phyloP scores from a whole-genome alignment of 495 filamentous ascomycete genomes.

The Daldinia bambusicola region DNA sequence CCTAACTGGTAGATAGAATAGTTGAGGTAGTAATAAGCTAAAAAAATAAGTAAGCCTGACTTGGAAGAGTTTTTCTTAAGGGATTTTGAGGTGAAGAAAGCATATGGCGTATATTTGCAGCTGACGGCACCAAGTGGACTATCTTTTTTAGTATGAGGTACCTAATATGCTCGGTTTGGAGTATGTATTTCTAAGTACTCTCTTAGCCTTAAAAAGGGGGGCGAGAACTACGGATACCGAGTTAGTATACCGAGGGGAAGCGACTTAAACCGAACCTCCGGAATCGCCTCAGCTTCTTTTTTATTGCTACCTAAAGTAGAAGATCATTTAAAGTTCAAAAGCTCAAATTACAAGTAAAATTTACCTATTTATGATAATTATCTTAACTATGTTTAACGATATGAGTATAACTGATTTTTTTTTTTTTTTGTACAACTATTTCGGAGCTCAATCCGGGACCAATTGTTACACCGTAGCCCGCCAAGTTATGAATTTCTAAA shows the following conservation, averaged over 20 bases:
- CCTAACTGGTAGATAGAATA: neutral
- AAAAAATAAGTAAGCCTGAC: constrained; percentile 16
- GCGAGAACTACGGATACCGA: constrained; percentile 8
- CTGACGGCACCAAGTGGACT: constrained; percentile 16
- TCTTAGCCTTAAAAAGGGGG: constrained; percentile 24
- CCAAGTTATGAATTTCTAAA: neutral
- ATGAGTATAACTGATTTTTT: no score
- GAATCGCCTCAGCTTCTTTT: constrained; percentile 3
- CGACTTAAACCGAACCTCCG: constrained; percentile 25
- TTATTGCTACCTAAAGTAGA: neutral
- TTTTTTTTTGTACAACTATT: no score
- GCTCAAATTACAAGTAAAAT: neutral
- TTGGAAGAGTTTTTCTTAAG: constrained; percentile 22
- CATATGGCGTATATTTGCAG: constrained; percentile 8
- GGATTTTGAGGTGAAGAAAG: constrained; percentile 11
- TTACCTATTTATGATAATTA: no score
- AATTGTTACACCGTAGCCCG: neutral
- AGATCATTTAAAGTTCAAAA: neutral
- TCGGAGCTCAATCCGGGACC: neutral
- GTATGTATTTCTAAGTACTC: neutral
- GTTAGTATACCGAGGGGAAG: constrained; percentile 25
- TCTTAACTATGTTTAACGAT: no score
- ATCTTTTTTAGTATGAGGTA: neutral
- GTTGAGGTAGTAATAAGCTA: neutral
- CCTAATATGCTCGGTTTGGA: neutral